Evolutionary conservation across 1,284 basidiomycete genomes (phyloP).

Genomic region (Trametes hirsuta): DNA sequence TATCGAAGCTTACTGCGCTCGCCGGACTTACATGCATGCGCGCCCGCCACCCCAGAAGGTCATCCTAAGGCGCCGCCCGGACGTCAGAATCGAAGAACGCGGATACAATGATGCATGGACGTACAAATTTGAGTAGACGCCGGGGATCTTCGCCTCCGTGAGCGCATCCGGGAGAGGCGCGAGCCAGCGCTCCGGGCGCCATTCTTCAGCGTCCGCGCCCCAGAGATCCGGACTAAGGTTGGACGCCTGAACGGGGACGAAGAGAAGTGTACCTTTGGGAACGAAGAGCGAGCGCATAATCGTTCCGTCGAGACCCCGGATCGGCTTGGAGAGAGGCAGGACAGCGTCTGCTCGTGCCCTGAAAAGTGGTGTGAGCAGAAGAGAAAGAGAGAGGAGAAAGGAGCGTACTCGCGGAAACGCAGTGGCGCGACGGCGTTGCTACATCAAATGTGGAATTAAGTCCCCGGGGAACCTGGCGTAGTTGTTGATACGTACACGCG

Average conservation of each 20-base stretch:
- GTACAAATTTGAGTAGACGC: slow-evolving; percentile 18
- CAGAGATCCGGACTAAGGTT: slow-evolving; percentile 16
- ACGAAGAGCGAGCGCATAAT: slow-evolving; percentile 10
- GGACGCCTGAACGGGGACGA: slow-evolving; percentile 10
- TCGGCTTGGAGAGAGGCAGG: slow-evolving; percentile 15
- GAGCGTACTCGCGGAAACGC: background rate
- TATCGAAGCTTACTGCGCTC: background rate
- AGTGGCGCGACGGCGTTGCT: background rate
- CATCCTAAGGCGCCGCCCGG: slow-evolving; percentile 25
- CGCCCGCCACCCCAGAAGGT: slow-evolving; percentile 37
- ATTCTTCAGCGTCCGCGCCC: slow-evolving; percentile 18
- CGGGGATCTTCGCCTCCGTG: slow-evolving; percentile 16
- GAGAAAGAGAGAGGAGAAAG: background rate
- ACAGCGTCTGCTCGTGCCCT: slow-evolving; percentile 13
- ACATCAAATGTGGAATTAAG: background rate
- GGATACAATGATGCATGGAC: background rate
- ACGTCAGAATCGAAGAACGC: background rate
- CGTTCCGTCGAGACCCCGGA: slow-evolving; percentile 11
- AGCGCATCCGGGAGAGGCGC: slow-evolving; percentile 12
- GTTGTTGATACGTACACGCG: background rate
- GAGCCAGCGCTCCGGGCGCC: slow-evolving; percentile 23
- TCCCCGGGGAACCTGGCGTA: background rate
- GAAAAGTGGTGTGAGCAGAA: background rate
- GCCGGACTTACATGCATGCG: slow-evolving; percentile 33
- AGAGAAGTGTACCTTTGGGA: slow-evolving; percentile 11